Conservation (phyloP, 768 basidiomycete genomes). For the Lepiota venenata region DNA sequence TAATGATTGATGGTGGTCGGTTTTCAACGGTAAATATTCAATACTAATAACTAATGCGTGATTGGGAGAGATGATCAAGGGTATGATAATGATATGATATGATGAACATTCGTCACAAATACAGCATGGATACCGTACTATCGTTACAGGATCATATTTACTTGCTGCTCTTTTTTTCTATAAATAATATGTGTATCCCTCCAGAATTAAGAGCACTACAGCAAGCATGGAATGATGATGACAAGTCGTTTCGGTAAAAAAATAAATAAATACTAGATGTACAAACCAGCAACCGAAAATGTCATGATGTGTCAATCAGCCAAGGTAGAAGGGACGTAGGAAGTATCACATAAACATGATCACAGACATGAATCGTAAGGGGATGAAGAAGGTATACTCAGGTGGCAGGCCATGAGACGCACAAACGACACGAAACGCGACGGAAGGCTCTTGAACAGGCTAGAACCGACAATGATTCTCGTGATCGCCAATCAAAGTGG, state of each 20-base stretch:
- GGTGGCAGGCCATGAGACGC: background rate
- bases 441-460: background rate
- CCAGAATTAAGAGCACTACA: background rate
- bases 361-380: background rate
- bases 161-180: background rate
- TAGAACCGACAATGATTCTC: slow-evolving; percentile 2
- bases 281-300: background rate
- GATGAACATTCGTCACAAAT: background rate
- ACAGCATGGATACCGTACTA: slow-evolving; percentile 3
- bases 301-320: background rate
- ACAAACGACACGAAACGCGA: background rate
- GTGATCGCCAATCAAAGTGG: slow-evolving; percentile 11
- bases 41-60: background rate
- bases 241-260: background rate
- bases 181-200: slow-evolving; percentile 6
- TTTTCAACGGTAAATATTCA: background rate
- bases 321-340: background rate
- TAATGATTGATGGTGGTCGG: background rate
- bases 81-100: background rate
- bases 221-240: background rate
- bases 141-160: background rate
- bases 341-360: background rate
- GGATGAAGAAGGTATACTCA: too few relatives aligned
- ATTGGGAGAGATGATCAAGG: background rate
- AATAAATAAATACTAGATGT: background rate